A percentile compares a stretch with the other conserved stretches of the same genome.
These are phyloP conservation scores for Tulasnella calospora DNA, from an alignment of 768 basidiomycete species.

Conservation along the genomic window DNA sequence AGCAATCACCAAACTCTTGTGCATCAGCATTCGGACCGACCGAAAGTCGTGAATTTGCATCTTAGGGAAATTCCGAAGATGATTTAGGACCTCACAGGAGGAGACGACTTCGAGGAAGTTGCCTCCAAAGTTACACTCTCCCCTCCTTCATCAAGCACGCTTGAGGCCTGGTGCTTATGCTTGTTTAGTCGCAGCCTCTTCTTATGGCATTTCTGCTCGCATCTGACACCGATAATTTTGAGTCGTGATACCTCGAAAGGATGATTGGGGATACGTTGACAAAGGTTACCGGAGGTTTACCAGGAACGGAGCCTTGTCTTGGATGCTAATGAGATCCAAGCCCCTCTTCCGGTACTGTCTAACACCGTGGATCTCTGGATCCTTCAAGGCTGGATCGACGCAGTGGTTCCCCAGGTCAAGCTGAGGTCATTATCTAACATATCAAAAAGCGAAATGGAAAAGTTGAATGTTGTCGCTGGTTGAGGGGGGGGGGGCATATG, in stretches of 20 bases:
- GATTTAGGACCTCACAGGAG: constrained; percentile 16
- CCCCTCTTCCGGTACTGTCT: not conserved
- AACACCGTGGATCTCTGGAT: constrained; percentile 42
- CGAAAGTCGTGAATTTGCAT: not conserved
- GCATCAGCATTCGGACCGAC: not conserved
- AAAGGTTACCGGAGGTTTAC: too few relatives aligned
- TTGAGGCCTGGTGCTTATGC: not conserved
- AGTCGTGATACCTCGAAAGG: constrained; percentile 53
- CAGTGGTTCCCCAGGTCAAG: constrained; percentile 68
- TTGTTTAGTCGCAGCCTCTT: constrained; percentile 48
- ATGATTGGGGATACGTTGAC: constrained; percentile 54
- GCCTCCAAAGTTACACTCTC: constrained; percentile 44
- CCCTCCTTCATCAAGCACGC: not conserved
- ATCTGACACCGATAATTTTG: constrained; percentile 68
- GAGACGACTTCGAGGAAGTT: constrained; percentile 13
- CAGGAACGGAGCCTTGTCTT: too few relatives aligned
- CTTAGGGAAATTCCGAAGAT: not conserved
- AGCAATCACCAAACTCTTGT: not conserved
- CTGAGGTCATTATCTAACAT: constrained; percentile 52
- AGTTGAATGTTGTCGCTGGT: constrained; percentile 56
- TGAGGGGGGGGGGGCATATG: constrained; percentile 63
- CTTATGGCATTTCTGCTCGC: constrained; percentile 67
- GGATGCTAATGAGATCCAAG: not conserved
- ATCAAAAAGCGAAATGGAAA: constrained; percentile 49
- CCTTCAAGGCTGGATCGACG: constrained; percentile 60